phyloP scores from a whole-genome alignment of 345 rosid genomes.

The Passiflora organensis region DNA sequence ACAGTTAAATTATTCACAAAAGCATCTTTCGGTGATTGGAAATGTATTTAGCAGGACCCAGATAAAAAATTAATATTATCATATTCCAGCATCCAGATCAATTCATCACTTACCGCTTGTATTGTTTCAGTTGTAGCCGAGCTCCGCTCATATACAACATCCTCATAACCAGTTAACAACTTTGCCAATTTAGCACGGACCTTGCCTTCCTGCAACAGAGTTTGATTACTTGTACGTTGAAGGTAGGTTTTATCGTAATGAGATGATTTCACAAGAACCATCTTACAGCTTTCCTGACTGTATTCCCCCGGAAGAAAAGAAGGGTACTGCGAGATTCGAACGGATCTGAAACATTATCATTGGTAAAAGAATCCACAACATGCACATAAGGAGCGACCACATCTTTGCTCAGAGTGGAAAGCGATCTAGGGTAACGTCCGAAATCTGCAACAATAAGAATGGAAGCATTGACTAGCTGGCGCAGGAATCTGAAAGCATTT shows the following conservation, averaged over 20 bases:
- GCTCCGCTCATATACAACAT: constrained; percentile 62
- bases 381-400: constrained; percentile 94
- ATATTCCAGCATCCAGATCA: neutral
- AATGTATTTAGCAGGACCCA: no score
- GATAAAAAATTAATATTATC: no score
- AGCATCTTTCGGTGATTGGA: no score
- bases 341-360: constrained; percentile 52
- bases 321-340: constrained; percentile 66
- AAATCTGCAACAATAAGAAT: constrained; percentile 87
- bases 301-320: constrained; percentile 90
- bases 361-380: constrained; percentile 64
- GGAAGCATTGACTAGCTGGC: constrained; percentile 78
- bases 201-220: constrained; percentile 63
- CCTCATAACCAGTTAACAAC: constrained; percentile 54
- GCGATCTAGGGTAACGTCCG: constrained; percentile 62
- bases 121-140: constrained; percentile 63
- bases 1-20: no score
- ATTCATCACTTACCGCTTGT: constrained; percentile 58
- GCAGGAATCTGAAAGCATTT: constrained; percentile 94
- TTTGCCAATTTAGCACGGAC: constrained; percentile 70
- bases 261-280: constrained; percentile 1
- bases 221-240: no score
- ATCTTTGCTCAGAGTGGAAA: constrained; percentile 78
- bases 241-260: constrained; percentile 1
- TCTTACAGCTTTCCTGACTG: constrained; percentile 75